Base-by-base conservation (phyloP, 208 protist species). In the Leishmania braziliensis region DNA sequence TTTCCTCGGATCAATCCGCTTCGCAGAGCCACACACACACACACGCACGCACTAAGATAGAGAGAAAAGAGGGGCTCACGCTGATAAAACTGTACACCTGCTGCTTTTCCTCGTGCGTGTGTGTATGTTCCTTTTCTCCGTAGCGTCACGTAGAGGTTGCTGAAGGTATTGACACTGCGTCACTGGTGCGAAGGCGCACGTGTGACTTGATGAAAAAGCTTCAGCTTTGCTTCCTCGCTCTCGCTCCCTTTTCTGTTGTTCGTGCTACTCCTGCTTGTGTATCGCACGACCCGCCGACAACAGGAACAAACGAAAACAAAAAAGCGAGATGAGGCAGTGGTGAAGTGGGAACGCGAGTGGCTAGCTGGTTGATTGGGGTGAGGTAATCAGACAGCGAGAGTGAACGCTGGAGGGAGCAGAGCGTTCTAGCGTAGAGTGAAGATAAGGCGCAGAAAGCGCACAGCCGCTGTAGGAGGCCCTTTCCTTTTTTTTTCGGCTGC, bases 41-140 rank as follows among this genome's bases (percentile, higher is more conserved):
- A n/a, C 1, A 68, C 71, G 77, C 71, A 54, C 68, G 20, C 66
- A 50, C 66, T 1, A 29, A 77, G 23, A 58, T 69, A 69, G 39
- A 72, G 29, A 66, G 62, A 66, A 20, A 10, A 3, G 26, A 29
- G 1, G 29, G 23, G 18, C 68, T 51, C 68, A 51, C 33, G 68
- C 8, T 33, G 68, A 51, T 72, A 3, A 23, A 51, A 0, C 43
- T 33, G 43, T 50, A 18, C 36, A 43, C 68, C 12, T 16, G 14
- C 33, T 51, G 23, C 68, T 36, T n/a, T 29, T 39, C n/a, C 18
- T 26, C 33, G 36, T 26, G n/a, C n/a, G 23, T 36, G 3, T 54
- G 12, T 16, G 14, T 18, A 54, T 16, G 60, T 26, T 36, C 33
- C n/a, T 23, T 5, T 65, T 23, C 60, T 2, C n/a, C 6, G 6